Percentiles rank a stretch among this genome's conserved stretches.
Conservation (phyloP, 2,329 filamentous ascomycete genomes). For the Ophiostoma ips region DNA sequence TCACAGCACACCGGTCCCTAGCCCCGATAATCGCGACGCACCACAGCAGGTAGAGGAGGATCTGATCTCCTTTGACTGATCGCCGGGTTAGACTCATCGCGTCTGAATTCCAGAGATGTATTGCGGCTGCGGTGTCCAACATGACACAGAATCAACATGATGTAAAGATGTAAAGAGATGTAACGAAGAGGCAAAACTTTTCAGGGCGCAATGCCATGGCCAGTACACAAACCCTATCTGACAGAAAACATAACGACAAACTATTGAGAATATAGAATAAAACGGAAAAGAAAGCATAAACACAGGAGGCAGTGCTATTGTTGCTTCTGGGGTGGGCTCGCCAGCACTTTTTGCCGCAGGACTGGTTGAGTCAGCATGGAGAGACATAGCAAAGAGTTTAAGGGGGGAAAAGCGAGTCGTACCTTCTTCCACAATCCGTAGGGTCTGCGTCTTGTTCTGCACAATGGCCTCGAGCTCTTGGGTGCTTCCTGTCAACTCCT, state of each 20-base stretch:
- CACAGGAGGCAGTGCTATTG: neutral
- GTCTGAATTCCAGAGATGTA: neutral
- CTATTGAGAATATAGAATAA: neutral
- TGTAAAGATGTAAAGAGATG: neutral
- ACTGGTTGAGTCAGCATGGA: constrained; percentile 17
- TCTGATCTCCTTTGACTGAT: constrained; percentile 2
- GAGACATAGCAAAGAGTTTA: too few relatives aligned
- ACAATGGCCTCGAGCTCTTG: constrained; percentile 44
- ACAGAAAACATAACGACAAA: neutral
- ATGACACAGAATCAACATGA: too few relatives aligned
- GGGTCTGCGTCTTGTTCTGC: constrained; percentile 64
- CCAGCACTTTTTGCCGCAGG: constrained; percentile 25
- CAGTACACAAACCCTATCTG: neutral
- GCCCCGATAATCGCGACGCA: neutral
- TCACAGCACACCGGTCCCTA: neutral
- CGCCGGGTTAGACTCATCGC: too few relatives aligned
- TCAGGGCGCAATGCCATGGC: neutral
- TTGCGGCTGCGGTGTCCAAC: too few relatives aligned
- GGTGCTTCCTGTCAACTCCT: constrained; percentile 37
- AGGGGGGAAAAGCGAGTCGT: too few relatives aligned
- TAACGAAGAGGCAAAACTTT: neutral
- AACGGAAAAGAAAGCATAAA: neutral
- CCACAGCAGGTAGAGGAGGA: neutral
- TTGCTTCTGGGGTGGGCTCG: constrained; percentile 5
- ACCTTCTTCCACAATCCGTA: constrained; percentile 83